Base-by-base conservation (phyloP, 306 rosid genomes). In the Morella rubra region DNA sequence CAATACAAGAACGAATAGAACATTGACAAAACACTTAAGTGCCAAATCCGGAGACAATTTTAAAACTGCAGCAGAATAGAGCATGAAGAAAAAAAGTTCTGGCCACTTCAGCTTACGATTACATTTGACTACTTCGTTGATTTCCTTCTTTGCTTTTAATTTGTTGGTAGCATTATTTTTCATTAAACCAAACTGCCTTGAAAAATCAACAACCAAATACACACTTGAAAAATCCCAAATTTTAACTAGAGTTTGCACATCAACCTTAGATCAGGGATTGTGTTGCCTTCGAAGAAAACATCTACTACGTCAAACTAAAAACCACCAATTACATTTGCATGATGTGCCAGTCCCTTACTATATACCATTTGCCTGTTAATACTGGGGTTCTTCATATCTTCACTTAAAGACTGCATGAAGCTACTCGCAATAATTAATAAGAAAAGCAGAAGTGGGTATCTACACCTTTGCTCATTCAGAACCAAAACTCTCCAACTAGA, bases 1-100 rank as follows among this genome's bases (percentile, higher is more conserved):
- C 61, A 83, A 73, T 41, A 68, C 46, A 44, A 32, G 76, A 52
- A 54, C 60, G 76, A 11, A 71, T 49, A 50, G 70, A 51, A 9
- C 24, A 66, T 46, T 61, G 18, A 12, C 18, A 8, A 61, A 61
- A 42, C 45, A 32, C 45, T 32, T n/a, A 0, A 12, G 68, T 27
- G 32, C 15, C 27, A 13, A 32, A 27, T 44, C 41, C 27, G 15
- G 37, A 65, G 22, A 65, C 15, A 41, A 65, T 41, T 40, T 24
- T 15, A 7, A 4, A 1, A 41, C 27, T 10, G 41, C 24, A 64
- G 15, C 10, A 42, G 47, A 41, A 24, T 60, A n/a, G 14, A 64
- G 19, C 15, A 12, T 14, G 18, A 61, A 32, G 41, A 61, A 9
- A 13, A 61, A 32, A 24, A 8, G 7, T 64, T 41, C 20, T 41